Conservation (phyloP, 257 asterid genomes). For the Mentha longifolia region DNA sequence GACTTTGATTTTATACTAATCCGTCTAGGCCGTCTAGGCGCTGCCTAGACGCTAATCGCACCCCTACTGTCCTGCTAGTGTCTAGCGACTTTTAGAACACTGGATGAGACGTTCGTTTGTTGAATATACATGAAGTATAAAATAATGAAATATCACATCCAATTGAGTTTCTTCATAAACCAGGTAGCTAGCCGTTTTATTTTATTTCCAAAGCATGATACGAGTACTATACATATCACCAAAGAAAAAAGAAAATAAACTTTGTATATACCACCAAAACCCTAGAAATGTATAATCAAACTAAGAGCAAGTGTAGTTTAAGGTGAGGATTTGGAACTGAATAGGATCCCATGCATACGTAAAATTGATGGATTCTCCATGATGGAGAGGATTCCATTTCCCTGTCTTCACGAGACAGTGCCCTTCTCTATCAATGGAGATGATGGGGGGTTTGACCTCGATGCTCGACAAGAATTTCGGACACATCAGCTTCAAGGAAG, state of each 20-base stretch:
- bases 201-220: too few relatives aligned
- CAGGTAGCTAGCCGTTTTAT: background rate
- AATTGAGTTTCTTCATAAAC: too few relatives aligned
- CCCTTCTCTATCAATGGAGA: background rate
- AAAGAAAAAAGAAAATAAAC: too few relatives aligned
- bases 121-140: too few relatives aligned
- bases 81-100: too few relatives aligned
- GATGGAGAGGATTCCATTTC: background rate
- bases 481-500: background rate
- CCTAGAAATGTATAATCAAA: background rate
- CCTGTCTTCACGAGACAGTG: background rate
- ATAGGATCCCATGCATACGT: slow-evolving; percentile 24
- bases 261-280: background rate
- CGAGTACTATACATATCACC: too few relatives aligned
- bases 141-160: too few relatives aligned
- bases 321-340: background rate
- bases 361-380: background rate
- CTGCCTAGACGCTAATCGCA: too few relatives aligned
- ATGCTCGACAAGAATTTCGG: background rate
- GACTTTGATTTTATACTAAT: too few relatives aligned
- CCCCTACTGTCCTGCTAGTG: too few relatives aligned
- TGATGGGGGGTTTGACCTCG: background rate
- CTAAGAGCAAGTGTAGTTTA: background rate
- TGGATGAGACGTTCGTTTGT: too few relatives aligned
- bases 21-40: too few relatives aligned